A percentile compares a stretch with the other conserved stretches of the same genome.
Evolutionary conservation across 1,284 basidiomycete genomes (phyloP).

Genomic region (Abortiporus biennis): DNA sequence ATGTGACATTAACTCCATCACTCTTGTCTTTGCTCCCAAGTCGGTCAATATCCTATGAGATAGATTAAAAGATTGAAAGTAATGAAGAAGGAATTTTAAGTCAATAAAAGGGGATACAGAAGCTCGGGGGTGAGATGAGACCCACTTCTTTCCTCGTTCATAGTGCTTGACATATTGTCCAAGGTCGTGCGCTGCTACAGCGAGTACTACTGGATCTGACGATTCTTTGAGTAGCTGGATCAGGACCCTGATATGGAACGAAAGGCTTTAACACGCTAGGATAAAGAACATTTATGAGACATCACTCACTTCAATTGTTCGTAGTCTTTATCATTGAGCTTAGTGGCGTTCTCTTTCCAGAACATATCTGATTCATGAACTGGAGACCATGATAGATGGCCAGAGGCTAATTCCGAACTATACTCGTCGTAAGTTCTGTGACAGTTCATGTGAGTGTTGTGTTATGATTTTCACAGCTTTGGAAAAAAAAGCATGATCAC

Average conservation of each 20-base stretch:
- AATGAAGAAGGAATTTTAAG: not conserved
- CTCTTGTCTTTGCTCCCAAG: constrained; percentile 81
- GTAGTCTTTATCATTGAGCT: constrained; percentile 77
- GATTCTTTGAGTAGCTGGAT: constrained; percentile 71
- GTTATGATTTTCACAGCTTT: too few relatives aligned
- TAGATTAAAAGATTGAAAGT: constrained; percentile 8
- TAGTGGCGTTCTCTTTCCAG: constrained; percentile 92
- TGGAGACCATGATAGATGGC: constrained; percentile 91
- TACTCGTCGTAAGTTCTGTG: constrained; percentile 94
- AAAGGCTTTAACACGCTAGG: not conserved
- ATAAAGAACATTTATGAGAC: constrained; percentile 1
- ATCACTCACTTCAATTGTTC: constrained; percentile 70
- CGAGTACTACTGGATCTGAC: constrained; percentile 70
- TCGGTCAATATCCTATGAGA: constrained; percentile 66
- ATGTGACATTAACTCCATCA: constrained; percentile 95
- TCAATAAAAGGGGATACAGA: not conserved
- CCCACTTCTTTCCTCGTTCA: constrained; percentile 86
- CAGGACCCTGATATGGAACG: constrained; percentile 45
- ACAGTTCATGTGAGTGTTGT: too few relatives aligned
- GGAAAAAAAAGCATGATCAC: constrained; percentile 24
- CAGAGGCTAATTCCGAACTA: constrained; percentile 83
- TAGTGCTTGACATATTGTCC: constrained; percentile 91
- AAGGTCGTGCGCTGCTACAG: constrained; percentile 89
- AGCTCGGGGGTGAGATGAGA: constrained; percentile 6
- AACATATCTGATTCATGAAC: constrained; percentile 96